Base-by-base conservation (phyloP, 169 alveolate species). In the Eimeria acervulina region DNA sequence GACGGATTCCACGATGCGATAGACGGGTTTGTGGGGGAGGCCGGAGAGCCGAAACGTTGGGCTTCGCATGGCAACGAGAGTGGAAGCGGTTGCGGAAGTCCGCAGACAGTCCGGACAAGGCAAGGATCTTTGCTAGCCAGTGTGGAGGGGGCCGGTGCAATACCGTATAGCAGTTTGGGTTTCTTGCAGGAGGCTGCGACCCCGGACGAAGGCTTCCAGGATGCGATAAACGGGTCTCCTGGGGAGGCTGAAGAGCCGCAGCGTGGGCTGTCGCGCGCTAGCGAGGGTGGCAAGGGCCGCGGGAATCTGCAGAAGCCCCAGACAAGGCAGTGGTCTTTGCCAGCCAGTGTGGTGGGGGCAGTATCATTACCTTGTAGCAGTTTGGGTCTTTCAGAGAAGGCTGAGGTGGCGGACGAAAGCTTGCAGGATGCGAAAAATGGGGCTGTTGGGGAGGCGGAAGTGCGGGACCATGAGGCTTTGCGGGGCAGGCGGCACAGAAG, bases 391-490 rank as follows among this genome's bases (percentile, higher is more conserved):
- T 40, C 61, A 33, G 15, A 2, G 10, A 42, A 70, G 38, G 83
- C 10, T n/a, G 44, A 12, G 12, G 83, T 0, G 61, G 15, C 17
- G n/a, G 10, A 0, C 21, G 87, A 36, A 0, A 38, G 17, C 17
- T 76, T 76, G 61, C 87, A 76, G 87, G 87, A 76, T 38, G 61
- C 59, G 87, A n/a, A 44, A 17, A n/a, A 40, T 2, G 31, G 21
- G n/a, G 4, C 31, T 36, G 85, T 13, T 0, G 33, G 51, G 52
- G 52, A 74, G 55, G 47, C 10, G 1, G 36, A 2, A 26, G 72
- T 23, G 72, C 36, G 23, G 36, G 36, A 1, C 10, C 31, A 2
- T 2, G 36, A 61, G 4, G n/a, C n/a, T n/a, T 5, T 61, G 72
- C 55, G 12, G 55, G 12, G 55, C 12, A 12, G 12, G 12, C 55